Evolutionary conservation across 1,284 basidiomycete genomes (phyloP).

Genomic region (Mixia osmundae): DNA sequence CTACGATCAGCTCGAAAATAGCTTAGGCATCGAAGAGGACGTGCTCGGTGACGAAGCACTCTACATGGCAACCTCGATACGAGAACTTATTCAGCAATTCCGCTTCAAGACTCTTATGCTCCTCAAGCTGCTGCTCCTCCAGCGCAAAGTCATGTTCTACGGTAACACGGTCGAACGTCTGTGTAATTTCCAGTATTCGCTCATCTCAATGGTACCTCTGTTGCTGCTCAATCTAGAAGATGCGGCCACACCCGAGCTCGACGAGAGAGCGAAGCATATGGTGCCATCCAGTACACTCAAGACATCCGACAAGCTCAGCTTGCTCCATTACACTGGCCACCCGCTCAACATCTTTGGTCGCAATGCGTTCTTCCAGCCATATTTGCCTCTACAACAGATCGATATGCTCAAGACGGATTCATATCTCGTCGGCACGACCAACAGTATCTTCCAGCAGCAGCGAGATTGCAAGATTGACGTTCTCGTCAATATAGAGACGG

Average conservation of each 20-base stretch:
- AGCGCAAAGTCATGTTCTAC: constrained; percentile 86
- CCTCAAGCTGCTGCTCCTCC: constrained; percentile 82
- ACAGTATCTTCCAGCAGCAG: constrained; percentile 85
- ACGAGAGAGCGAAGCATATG: constrained; percentile 37
- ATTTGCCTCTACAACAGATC: constrained; percentile 83
- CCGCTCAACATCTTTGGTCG: constrained; percentile 44
- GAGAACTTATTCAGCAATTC: constrained; percentile 82
- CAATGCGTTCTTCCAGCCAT: constrained; percentile 94
- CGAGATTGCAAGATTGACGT: constrained; percentile 58
- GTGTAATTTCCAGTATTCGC: constrained; percentile 91
- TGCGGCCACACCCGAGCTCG: constrained; percentile 67
- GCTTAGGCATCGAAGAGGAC: constrained; percentile 36
- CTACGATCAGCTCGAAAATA: constrained; percentile 29
- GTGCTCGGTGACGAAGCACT: constrained; percentile 8
- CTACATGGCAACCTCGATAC: constrained; percentile 51
- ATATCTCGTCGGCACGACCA: constrained; percentile 75
- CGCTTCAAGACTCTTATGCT: constrained; percentile 76
- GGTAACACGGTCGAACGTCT: constrained; percentile 60
- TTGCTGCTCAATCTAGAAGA: constrained; percentile 73
- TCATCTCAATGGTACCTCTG: constrained; percentile 33
- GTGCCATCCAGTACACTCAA: constrained; percentile 52
- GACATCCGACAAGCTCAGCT: constrained; percentile 73
- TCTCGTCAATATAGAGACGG: constrained; percentile 70
- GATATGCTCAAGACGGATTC: constrained; percentile 59
- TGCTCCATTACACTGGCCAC: constrained; percentile 74